A percentile compares a stretch with the other conserved stretches of the same genome.
Conservation (phyloP, 139 green algal genomes). For the Chlorella vulgaris region DNA sequence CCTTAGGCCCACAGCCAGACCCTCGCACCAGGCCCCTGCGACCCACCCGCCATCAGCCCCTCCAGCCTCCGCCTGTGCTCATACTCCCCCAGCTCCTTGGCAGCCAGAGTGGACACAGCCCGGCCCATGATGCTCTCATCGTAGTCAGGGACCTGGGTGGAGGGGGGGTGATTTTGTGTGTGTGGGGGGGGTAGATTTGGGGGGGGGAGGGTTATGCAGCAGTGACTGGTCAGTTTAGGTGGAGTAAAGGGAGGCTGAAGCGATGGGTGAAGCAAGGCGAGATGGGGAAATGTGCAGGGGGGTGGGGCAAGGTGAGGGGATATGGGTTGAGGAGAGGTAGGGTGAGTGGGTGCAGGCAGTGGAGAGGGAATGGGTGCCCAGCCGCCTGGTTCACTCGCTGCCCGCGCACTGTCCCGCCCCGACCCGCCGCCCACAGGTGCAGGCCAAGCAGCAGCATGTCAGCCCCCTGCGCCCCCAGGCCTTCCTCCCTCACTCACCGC, state of each 20-base stretch:
- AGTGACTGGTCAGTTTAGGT: too few species aligned
- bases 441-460: neutral
- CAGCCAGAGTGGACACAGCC: conserved; percentile 28
- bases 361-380: too few species aligned
- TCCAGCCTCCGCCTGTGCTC: conserved; percentile 43
- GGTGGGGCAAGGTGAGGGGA: too few species aligned
- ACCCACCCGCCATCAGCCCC: conserved; percentile 22
- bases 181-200: too few species aligned
- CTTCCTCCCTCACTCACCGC: conserved; percentile 12
- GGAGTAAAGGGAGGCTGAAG: too few species aligned
- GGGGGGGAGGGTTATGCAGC: too few species aligned
- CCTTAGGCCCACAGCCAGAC: too few species aligned
- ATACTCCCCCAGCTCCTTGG: conserved; percentile 37
- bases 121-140: conserved; percentile 48
- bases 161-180: too few species aligned
- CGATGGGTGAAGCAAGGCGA: too few species aligned
- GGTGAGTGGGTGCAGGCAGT: too few species aligned
- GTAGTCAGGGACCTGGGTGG: conserved; percentile 54
- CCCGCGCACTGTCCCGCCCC: neutral
- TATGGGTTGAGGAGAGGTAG: too few species aligned
- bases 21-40: neutral
- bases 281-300: too few species aligned
- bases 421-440: neutral
- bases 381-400: neutral
- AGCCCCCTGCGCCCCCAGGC: neutral